Conservation (phyloP, 1,139 yeast genomes). For the Sugiyamaella pinicola region DNA sequence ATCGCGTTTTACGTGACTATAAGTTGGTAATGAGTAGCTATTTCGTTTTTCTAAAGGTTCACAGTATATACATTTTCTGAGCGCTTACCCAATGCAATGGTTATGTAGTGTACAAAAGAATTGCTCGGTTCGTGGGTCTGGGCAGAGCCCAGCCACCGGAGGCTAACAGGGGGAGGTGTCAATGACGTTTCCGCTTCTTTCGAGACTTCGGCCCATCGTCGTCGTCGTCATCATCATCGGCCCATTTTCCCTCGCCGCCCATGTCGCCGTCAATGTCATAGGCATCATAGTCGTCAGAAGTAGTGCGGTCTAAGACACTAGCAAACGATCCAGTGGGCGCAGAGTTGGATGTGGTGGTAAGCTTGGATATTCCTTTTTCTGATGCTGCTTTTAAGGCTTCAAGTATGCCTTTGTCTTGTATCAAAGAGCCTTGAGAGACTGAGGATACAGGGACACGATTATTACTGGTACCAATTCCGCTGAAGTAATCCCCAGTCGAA, state of each 20-base stretch:
- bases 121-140: no score
- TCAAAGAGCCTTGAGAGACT: not conserved
- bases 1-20: not conserved
- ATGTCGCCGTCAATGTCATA: conserved; percentile 13
- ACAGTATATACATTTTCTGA: no score
- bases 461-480: not conserved
- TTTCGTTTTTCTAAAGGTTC: no score
- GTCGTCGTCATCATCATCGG: conserved; percentile 7
- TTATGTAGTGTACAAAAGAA: no score
- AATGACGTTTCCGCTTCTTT: conserved; percentile 1
- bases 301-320: not conserved
- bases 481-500: conserved; percentile 4
- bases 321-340: conserved; percentile 9
- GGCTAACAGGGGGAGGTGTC: no score
- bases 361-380: conserved; percentile 3
- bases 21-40: not conserved
- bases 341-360: not conserved
- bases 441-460: not conserved
- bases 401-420: not conserved
- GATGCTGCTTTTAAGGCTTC: conserved; percentile 14
- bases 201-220: not conserved
- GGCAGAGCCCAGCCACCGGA: no score
- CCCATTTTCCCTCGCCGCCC: conserved; percentile 18
- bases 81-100: no score
- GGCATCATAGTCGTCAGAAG: conserved; percentile 4